Evolutionary conservation across 108 stramenopile species (phyloP).

Genomic region (Bacterosira constricta): DNA sequence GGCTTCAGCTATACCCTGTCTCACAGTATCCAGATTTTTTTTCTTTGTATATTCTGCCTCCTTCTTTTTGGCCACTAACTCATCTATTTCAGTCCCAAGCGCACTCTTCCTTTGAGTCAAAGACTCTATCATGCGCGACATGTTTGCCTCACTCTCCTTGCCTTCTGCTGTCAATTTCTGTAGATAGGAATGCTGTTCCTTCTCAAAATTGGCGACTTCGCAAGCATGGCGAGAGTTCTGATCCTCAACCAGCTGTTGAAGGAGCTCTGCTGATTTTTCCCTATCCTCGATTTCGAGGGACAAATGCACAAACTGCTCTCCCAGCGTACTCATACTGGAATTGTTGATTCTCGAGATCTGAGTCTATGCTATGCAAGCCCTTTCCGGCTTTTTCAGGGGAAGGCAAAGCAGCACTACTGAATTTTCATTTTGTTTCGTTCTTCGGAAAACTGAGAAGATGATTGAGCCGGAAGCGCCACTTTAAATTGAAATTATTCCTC

Average conservation of each 20-base stretch:
- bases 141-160: background rate
- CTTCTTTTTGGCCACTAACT: slow-evolving; percentile 9
- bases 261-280: slow-evolving; percentile 1
- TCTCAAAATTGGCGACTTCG: slow-evolving; percentile 7
- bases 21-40: slow-evolving; percentile 10
- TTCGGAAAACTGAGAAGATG: no score
- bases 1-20: slow-evolving; percentile 13
- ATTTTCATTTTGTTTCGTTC: no score
- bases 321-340: no score
- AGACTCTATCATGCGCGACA: background rate
- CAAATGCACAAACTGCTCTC: background rate
- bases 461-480: no score
- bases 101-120: background rate
- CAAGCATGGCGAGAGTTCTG: background rate
- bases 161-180: background rate
- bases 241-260: background rate
- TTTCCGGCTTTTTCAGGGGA: no score
- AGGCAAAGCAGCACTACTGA: no score
- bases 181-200: background rate
- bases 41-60: slow-evolving; percentile 28
- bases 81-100: background rate
- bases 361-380: no score
- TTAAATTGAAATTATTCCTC: no score
- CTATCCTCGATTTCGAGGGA: slow-evolving; percentile 6
- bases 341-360: no score